Percentiles rank a stretch among this genome's conserved stretches.
phyloP scores from a whole-genome alignment of 2,329 filamentous ascomycete species.

The Xylariaceae sp. region DNA sequence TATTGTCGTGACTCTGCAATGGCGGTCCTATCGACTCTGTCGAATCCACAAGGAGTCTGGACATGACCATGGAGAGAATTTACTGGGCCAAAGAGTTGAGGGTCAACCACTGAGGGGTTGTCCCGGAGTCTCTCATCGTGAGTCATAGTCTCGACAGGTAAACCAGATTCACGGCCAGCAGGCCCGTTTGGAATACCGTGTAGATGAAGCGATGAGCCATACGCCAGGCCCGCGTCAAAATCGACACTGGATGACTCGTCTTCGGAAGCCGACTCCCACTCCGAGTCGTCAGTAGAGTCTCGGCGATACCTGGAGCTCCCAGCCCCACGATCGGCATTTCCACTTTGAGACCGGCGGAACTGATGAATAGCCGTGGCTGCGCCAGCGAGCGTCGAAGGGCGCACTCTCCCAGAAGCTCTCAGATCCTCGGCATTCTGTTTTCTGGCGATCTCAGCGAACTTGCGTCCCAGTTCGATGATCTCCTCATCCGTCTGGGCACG shows the following conservation, averaged over 20 bases:
- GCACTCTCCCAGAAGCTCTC: conserved; percentile 31
- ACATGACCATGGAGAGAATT: conserved; percentile 54
- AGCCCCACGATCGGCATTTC: conserved; percentile 28
- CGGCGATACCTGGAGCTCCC: conserved; percentile 33
- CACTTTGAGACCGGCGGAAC: conserved; percentile 32
- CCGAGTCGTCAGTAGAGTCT: conserved; percentile 37
- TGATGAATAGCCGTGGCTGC: conserved; percentile 34
- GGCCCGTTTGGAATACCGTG: conserved; percentile 10
- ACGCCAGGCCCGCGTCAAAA: conserved; percentile 34
- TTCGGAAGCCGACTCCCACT: conserved; percentile 51
- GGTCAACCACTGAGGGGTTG: conserved; percentile 45
- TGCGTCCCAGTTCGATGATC: conserved; percentile 47
- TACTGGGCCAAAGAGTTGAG: conserved; percentile 49
- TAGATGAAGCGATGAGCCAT: conserved; percentile 28
- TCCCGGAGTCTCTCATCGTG: conserved; percentile 19
- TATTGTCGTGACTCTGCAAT: conserved; percentile 20
- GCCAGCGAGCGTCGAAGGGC: conserved; percentile 30
- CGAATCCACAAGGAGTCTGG: conserved; percentile 49
- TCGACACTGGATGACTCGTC: conserved; percentile 36
- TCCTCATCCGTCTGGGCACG: conserved; percentile 46
- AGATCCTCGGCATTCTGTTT: conserved; percentile 44
- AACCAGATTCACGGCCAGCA: conserved; percentile 6
- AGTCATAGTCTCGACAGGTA: conserved; percentile 12
- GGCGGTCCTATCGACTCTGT: conserved; percentile 28
- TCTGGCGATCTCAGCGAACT: conserved; percentile 45